phyloP scores from a whole-genome alignment of 129 eudicot genomes.

The Lonicera japonica region DNA sequence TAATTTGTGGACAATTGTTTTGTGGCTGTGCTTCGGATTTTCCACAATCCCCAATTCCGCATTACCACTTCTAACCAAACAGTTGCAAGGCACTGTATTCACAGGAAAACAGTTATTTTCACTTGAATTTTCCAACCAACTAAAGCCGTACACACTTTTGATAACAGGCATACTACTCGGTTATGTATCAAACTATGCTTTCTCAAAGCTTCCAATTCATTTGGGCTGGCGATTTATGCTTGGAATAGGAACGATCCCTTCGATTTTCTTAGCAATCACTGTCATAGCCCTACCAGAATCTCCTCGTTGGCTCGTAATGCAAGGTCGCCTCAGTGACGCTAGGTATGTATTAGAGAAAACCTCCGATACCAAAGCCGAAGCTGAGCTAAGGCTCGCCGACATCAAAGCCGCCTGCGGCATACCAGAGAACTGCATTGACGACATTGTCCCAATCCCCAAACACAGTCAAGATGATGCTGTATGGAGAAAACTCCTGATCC shows the following conservation, averaged over 20 bases:
- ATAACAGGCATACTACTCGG: conserved; percentile 23
- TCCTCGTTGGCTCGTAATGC: conserved; percentile 35
- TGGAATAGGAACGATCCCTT: conserved; percentile 28
- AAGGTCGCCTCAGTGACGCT: conserved; percentile 26
- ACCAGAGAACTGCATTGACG: conserved; percentile 28
- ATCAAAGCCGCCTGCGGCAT: conserved; percentile 33
- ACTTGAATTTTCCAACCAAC: too few species aligned
- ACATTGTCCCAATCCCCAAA: conserved; percentile 8
- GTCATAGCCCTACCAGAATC: conserved; percentile 33
- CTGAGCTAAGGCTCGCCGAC: conserved; percentile 17
- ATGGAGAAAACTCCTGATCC: conserved; percentile 23
- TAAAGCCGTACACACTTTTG: too few species aligned
- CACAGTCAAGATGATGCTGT: conserved; percentile 12
- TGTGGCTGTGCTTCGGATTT: too few species aligned
- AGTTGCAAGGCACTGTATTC: too few species aligned
- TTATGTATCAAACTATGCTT: conserved; percentile 27
- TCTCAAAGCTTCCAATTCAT: conserved; percentile 19
- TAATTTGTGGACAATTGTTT: too few species aligned
- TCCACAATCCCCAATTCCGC: too few species aligned
- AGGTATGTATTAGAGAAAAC: conserved; percentile 13
- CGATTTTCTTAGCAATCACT: conserved; percentile 15
- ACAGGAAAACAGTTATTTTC: too few species aligned
- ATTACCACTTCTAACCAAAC: too few species aligned
- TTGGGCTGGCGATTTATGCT: conserved; percentile 36
- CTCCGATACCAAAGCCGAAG: conserved; percentile 19